These are phyloP conservation scores for Zangia roseola DNA, from an alignment of 768 basidiomycete genomes.

Conservation along the genomic window DNA sequence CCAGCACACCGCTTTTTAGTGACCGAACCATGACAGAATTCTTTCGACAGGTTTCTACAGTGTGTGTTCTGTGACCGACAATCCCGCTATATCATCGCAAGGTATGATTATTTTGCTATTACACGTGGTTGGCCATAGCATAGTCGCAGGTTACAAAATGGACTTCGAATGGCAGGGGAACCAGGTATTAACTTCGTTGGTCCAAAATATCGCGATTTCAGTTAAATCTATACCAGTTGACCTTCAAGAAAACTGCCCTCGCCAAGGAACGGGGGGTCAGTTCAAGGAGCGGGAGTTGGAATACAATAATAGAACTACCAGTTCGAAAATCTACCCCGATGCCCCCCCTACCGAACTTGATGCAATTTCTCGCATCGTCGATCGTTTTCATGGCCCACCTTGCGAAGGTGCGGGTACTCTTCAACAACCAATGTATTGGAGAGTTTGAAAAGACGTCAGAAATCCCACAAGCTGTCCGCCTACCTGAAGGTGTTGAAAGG, in stretches of 20 bases:
- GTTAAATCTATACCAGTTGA: no score
- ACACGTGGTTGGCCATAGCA: no score
- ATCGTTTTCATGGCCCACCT: slow-evolving; percentile 88
- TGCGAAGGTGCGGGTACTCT: slow-evolving; percentile 69
- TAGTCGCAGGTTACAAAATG: slow-evolving; percentile 72
- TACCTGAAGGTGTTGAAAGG: slow-evolving; percentile 61
- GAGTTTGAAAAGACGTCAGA: slow-evolving; percentile 60
- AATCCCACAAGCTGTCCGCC: slow-evolving; percentile 41
- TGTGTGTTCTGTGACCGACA: slow-evolving; percentile 74
- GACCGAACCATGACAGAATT: not conserved
- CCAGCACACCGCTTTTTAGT: not conserved
- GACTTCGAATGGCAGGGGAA: slow-evolving; percentile 93
- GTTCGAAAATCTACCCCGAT: slow-evolving; percentile 76
- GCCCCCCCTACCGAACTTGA: slow-evolving; percentile 78
- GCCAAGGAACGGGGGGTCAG: slow-evolving; percentile 35
- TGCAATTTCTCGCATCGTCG: slow-evolving; percentile 87
- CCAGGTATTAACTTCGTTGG: slow-evolving; percentile 31
- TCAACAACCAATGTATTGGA: slow-evolving; percentile 71
- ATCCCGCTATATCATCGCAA: slow-evolving; percentile 74
- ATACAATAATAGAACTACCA: slow-evolving; percentile 79
- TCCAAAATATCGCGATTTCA: no score
- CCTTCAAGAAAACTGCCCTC: slow-evolving; percentile 23
- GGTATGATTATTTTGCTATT: slow-evolving; percentile 34
- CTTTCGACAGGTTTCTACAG: slow-evolving; percentile 59
- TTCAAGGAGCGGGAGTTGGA: slow-evolving; percentile 43